Base-by-base conservation (phyloP, 2,329 filamentous ascomycete genomes). In the Colletotrichum magnum region DNA sequence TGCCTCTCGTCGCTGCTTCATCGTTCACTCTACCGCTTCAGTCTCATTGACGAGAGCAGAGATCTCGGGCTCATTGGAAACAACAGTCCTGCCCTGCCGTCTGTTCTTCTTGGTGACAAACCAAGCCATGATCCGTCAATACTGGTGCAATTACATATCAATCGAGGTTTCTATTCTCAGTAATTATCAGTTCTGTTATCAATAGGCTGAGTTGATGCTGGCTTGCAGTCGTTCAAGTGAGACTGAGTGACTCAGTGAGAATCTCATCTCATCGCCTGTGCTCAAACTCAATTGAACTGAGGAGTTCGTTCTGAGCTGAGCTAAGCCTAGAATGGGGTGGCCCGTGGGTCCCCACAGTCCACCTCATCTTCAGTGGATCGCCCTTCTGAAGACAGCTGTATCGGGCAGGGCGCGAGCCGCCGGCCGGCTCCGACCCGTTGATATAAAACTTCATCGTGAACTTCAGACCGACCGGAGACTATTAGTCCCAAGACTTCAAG, bases 271-370 rank as follows among this genome's bases (percentile, higher is more conserved):
- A 43, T 28, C 32, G 36, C 5, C 32, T 18, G 16, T 36, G 41
- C 47, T 18, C 16, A 26, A 63, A 36, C 32, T 36, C 32, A 10
- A 36, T 36, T 36, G 32, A 36, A 36, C 32, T 36, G 32, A 36
- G 7, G 4, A 10, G 7, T 36, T 3, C 32, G 9, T 15, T 24
- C 26, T 13, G 2, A 63, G 12, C 13, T n/a, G 32, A 56, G 51
- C 51, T 68, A 26, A 54, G 61, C 61, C 54, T 1, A 13, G 32
- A n/a, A 51, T n/a, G 47, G 66, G 41, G 56, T 64, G 48, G 52
- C 32, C 2, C 32, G 53, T 58, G 36, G 39, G 15, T 36, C 41
- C 9, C 16, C n/a, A 53, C 43, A 43, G 59, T 13, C 32, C 9
- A 28, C 50, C 57, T 24, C 18, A 21, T 54, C 57, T 24, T 47